Percentiles rank a stretch among this genome's conserved stretches.
These are phyloP conservation scores for Talaromyces sp. DNA, from an alignment of 2,329 filamentous ascomycete genomes.

Conservation along the genomic window DNA sequence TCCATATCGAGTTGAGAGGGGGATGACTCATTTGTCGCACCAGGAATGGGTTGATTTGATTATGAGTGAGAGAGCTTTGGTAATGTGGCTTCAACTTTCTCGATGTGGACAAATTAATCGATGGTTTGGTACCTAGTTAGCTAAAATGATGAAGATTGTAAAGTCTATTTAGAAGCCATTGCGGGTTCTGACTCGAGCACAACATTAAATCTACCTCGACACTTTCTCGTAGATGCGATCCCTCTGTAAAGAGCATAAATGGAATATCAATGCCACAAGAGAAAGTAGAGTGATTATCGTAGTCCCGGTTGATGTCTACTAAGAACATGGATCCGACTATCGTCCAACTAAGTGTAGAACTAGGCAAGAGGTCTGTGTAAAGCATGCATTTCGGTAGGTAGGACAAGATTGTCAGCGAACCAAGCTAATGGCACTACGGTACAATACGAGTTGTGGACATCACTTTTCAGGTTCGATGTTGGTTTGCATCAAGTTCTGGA, in stretches of 20 bases:
- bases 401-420: background rate
- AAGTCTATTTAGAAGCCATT: background rate
- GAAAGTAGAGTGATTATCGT: background rate
- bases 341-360: background rate
- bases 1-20: background rate
- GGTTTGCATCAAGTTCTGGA: background rate
- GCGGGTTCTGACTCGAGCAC: background rate
- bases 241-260: background rate
- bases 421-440: background rate
- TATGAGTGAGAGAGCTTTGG: background rate
- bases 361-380: background rate
- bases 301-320: background rate
- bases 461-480: background rate
- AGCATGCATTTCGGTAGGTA: background rate
- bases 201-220: background rate
- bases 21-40: background rate
- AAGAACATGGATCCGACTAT: background rate
- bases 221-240: background rate
- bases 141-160: background rate
- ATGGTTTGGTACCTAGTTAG: background rate
- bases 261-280: background rate
- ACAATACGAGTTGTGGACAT: background rate
- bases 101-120: background rate
- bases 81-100: background rate
- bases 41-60: background rate